A percentile compares a stretch with the other conserved stretches of the same genome.
Conservation (phyloP, 805 yeast genomes). For the Candida fluviatilis region DNA sequence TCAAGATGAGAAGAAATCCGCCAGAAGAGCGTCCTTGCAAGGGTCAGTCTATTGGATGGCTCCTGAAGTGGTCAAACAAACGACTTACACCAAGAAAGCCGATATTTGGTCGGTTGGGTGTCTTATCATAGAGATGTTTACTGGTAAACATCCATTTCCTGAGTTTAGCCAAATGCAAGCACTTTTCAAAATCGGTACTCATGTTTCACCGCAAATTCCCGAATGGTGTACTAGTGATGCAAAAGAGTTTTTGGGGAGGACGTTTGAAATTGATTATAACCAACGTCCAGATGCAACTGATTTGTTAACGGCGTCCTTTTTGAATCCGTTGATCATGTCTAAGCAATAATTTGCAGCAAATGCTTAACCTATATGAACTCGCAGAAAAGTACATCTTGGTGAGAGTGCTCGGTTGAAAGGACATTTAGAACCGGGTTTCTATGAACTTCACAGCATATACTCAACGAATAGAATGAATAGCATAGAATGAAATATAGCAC, state of each 20-base stretch:
- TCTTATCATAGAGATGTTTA: constrained; percentile 87
- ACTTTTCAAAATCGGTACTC: constrained; percentile 87
- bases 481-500: too few species aligned
- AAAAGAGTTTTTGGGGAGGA: constrained; percentile 54
- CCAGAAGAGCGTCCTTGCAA: constrained; percentile 74
- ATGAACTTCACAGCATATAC: too few species aligned
- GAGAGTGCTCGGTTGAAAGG: too few species aligned
- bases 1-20: constrained; percentile 24
- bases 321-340: constrained; percentile 45
- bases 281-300: constrained; percentile 73
- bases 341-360: constrained; percentile 22
- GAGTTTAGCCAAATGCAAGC: constrained; percentile 96
- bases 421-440: too few species aligned
- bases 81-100: constrained; percentile 85
- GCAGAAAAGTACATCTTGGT: too few species aligned
- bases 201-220: constrained; percentile 77
- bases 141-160: constrained; percentile 96
- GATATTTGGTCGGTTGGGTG: constrained; percentile 99
- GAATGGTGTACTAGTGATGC: constrained; percentile 66
- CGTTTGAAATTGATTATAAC: constrained; percentile 73
- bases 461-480: too few species aligned
- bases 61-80: constrained; percentile 95
- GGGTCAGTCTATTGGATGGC: constrained; percentile 99
- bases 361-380: too few species aligned
- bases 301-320: constrained; percentile 61